Conservation (phyloP, 768 basidiomycete genomes). For the Tylopilus plumbeoviolaceoides region DNA sequence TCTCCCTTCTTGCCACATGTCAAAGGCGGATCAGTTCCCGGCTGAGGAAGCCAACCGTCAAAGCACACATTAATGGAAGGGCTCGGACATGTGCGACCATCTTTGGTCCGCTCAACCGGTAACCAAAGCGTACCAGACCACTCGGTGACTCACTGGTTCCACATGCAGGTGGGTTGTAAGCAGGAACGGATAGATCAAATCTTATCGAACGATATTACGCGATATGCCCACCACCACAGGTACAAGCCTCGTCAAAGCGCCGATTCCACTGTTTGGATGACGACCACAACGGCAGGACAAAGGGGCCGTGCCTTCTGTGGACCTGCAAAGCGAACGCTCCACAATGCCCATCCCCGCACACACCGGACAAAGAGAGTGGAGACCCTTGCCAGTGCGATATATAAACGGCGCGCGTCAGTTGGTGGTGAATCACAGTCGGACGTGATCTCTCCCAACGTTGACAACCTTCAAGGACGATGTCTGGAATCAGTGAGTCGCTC, state of each 20-base stretch:
- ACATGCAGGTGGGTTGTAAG: too few relatives aligned
- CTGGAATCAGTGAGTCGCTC: constrained; percentile 3
- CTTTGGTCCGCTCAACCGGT: neutral
- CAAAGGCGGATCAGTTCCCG: too few relatives aligned
- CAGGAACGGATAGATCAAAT: neutral
- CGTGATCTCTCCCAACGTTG: neutral
- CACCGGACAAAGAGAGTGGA: constrained; percentile 4
- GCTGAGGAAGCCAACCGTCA: too few relatives aligned
- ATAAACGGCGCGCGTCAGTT: neutral
- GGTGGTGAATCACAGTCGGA: neutral
- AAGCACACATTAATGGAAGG: too few relatives aligned
- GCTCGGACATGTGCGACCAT: too few relatives aligned
- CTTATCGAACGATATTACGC: neutral
- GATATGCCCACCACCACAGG: neutral
- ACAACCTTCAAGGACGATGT: neutral
- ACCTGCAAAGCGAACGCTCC: neutral
- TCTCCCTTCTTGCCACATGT: neutral
- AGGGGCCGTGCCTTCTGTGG: neutral
- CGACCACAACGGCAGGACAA: neutral
- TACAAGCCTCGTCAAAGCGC: neutral
- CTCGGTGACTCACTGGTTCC: too few relatives aligned
- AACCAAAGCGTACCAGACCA: too few relatives aligned
- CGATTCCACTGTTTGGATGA: neutral
- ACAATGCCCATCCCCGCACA: neutral
- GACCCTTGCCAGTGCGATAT: too few relatives aligned